phyloP scores from a whole-genome alignment of 495 filamentous ascomycete genomes.

The Cercophora samala region DNA sequence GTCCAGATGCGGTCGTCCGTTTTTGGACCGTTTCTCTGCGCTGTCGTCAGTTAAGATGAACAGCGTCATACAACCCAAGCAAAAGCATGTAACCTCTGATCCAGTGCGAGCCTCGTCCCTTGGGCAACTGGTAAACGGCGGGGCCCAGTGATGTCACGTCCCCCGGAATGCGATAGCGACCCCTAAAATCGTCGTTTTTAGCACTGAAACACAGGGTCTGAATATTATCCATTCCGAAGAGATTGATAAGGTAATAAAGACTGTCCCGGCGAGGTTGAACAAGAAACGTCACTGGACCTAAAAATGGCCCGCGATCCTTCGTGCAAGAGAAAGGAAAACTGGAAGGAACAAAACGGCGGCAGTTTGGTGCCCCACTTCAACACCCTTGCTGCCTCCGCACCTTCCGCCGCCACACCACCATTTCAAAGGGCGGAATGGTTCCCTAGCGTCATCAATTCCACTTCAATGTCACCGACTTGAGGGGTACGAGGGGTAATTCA shows the following conservation, averaged over 20 bases:
- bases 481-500: neutral
- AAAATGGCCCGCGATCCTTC: neutral
- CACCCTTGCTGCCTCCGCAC: neutral
- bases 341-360: neutral
- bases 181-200: neutral
- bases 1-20: neutral
- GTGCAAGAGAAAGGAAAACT: neutral
- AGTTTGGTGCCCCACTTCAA: conserved; percentile 1
- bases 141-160: neutral
- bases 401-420: neutral
- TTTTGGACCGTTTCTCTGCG: neutral
- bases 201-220: neutral
- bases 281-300: conserved; percentile 5
- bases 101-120: neutral
- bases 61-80: neutral
- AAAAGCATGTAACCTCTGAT: neutral
- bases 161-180: neutral
- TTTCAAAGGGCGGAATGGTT: neutral
- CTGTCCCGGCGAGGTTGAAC: conserved; percentile 2
- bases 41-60: neutral
- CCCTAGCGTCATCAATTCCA: neutral
- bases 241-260: neutral
- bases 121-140: neutral
- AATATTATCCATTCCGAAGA: neutral
- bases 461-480: neutral